Evolutionary conservation across 2,329 filamentous ascomycete species (phyloP).

Genomic region (Ophiostoma pallidulum): DNA sequence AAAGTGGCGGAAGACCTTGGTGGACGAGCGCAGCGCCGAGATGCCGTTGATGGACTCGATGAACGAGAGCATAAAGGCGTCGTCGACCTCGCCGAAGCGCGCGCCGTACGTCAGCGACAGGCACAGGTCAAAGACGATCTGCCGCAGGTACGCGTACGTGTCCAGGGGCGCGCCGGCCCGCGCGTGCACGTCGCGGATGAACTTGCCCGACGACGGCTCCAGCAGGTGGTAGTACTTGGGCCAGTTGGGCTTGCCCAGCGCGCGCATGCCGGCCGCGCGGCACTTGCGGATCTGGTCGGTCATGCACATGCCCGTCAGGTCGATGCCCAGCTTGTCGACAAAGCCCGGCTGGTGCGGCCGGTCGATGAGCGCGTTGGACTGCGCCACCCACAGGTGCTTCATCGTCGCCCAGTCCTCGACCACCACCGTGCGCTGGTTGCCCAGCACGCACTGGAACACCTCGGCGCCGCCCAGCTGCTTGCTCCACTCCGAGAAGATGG

Average conservation of each 20-base stretch:
- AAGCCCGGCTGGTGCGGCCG: slow-evolving; percentile 7
- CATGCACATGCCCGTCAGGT: slow-evolving; percentile 5
- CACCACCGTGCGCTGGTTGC: slow-evolving; percentile 6
- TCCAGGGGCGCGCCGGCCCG: not conserved
- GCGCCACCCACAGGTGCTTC: slow-evolving; percentile 6
- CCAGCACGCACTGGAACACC: slow-evolving; percentile 5
- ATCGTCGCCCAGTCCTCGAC: slow-evolving; percentile 5
- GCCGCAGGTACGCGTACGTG: slow-evolving; percentile 3
- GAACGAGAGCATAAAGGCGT: slow-evolving; percentile 3
- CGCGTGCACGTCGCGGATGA: not conserved
- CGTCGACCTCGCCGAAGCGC: slow-evolving; percentile 8
- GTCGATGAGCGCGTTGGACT: slow-evolving; percentile 1
- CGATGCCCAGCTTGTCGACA: slow-evolving; percentile 6
- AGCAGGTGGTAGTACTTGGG: slow-evolving; percentile 4
- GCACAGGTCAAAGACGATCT: slow-evolving; percentile 4
- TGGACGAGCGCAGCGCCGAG: slow-evolving; percentile 6
- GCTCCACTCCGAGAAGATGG: slow-evolving; percentile 1
- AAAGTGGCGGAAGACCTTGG: slow-evolving; percentile 5
- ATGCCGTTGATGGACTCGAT: slow-evolving; percentile 6
- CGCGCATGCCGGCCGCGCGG: slow-evolving; percentile 4
- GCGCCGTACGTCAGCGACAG: slow-evolving; percentile 5
- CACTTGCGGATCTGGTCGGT: slow-evolving; percentile 6
- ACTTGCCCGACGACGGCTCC: slow-evolving; percentile 3
- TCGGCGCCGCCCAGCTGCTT: not conserved
- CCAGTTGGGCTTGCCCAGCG: slow-evolving; percentile 5